Evolutionary conservation across 2,329 filamentous ascomycete species (phyloP).

Genomic region (Phoma sp.): DNA sequence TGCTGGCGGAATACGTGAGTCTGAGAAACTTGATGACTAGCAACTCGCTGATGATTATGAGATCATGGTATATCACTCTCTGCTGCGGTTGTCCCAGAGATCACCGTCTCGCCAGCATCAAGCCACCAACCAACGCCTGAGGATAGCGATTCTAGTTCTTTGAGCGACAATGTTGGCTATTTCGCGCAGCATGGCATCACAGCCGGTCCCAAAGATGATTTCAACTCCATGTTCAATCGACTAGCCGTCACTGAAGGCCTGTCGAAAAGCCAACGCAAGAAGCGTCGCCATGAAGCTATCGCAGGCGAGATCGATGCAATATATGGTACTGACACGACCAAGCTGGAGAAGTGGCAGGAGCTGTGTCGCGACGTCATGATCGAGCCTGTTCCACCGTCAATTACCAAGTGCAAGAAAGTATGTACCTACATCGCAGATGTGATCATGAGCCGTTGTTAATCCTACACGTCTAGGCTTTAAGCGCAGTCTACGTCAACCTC

Average conservation of each 20-base stretch:
- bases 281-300: slow-evolving; percentile 10
- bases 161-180: neutral
- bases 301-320: slow-evolving; percentile 18
- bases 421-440: neutral
- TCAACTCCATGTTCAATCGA: slow-evolving; percentile 24
- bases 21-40: neutral
- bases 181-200: slow-evolving; percentile 20
- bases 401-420: slow-evolving; percentile 38
- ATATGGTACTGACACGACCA: slow-evolving; percentile 19
- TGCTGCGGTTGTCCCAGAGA: neutral
- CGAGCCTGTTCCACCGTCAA: slow-evolving; percentile 17
- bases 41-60: too few relatives aligned
- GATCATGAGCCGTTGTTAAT: neutral
- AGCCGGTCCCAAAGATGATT: slow-evolving; percentile 7
- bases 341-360: slow-evolving; percentile 31
- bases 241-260: slow-evolving; percentile 22
- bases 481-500: slow-evolving; percentile 31
- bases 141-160: slow-evolving; percentile 1
- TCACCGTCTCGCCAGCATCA: neutral
- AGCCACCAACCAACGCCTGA: slow-evolving; percentile 1
- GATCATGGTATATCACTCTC: neutral
- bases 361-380: slow-evolving; percentile 30
- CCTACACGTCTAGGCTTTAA: slow-evolving; percentile 21
- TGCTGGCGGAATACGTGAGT: neutral
- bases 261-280: slow-evolving; percentile 14